Percentiles rank a stretch among this genome's conserved stretches.
Conservation (phyloP, 345 rosid genomes). For the Eucalyptus viminalis region DNA sequence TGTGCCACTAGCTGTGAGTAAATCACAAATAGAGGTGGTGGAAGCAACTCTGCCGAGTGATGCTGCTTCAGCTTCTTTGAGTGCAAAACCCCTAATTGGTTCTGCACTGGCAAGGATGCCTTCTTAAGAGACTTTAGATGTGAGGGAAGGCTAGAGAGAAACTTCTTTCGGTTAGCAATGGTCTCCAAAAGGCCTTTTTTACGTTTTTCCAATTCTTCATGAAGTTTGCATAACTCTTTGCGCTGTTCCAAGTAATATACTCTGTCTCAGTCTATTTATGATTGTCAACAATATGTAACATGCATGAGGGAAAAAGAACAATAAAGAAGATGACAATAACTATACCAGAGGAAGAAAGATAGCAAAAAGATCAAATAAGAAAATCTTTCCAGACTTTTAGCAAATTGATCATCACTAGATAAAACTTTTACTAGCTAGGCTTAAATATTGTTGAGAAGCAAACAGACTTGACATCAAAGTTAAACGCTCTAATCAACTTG, state of each 20-base stretch:
- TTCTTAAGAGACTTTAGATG: constrained; percentile 89
- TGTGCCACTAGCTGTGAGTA: constrained; percentile 75
- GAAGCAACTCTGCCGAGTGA: constrained; percentile 77
- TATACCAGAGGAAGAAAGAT: not conserved
- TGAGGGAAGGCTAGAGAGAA: constrained; percentile 68
- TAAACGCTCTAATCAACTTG: not conserved
- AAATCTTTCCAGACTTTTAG: not conserved
- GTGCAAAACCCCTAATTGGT: constrained; percentile 57
- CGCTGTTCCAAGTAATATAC: constrained; percentile 27
- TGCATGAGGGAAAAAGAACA: not conserved
- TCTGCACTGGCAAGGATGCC: constrained; percentile 87
- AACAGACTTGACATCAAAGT: not conserved
- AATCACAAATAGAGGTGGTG: constrained; percentile 78
- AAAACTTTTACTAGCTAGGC: not conserved
- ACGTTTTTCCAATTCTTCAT: constrained; percentile 47
- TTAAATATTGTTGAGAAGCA: not conserved
- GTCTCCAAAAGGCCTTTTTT: constrained; percentile 63
- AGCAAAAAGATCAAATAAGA: not conserved
- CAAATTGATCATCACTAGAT: not conserved
- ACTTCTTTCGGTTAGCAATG: constrained; percentile 75
- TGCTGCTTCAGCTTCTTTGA: constrained; percentile 77
- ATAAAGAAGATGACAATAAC: not conserved
- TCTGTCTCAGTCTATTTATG: not conserved
- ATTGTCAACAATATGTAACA: not conserved
- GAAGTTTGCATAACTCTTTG: constrained; percentile 69